A percentile compares a stretch with the other conserved stretches of the same genome.
phyloP scores from a whole-genome alignment of 495 filamentous ascomycete genomes.

The Parmelia sp. region DNA sequence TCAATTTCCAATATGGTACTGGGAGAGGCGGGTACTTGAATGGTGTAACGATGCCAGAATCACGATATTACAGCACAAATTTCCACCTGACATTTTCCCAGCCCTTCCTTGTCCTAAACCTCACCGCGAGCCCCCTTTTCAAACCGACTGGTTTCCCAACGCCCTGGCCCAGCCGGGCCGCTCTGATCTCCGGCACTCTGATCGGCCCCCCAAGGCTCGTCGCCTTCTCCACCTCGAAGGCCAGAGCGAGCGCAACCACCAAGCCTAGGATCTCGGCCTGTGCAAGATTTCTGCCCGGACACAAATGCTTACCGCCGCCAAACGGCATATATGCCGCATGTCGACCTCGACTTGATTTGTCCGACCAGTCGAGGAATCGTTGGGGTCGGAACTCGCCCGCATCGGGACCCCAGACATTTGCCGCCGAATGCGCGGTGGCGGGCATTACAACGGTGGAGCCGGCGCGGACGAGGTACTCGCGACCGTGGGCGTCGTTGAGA shows the following conservation, averaged over 20 bases:
- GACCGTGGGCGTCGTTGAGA: neutral
- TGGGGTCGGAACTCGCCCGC: neutral
- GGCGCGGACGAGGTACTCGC: neutral
- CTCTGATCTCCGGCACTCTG: neutral
- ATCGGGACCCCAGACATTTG: constrained; percentile 1
- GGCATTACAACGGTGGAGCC: neutral
- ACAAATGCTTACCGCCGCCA: constrained; percentile 1
- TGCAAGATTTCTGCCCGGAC: neutral
- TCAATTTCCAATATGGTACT: no score
- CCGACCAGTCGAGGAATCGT: neutral
- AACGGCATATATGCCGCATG: constrained; percentile 1
- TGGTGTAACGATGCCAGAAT: neutral
- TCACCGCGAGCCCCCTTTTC: neutral
- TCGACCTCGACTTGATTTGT: neutral
- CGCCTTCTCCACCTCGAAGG: neutral
- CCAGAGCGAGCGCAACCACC: neutral
- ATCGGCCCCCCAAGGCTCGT: neutral
- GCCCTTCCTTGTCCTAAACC: neutral
- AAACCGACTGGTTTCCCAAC: neutral
- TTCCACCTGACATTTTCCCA: constrained; percentile 4
- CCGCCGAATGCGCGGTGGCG: neutral
- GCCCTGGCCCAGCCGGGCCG: neutral
- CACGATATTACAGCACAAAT: neutral
- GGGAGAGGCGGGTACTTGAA: no score
- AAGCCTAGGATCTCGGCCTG: neutral